Conservation (phyloP, 2,329 filamentous ascomycete genomes). For the Fusarium sp. region DNA sequence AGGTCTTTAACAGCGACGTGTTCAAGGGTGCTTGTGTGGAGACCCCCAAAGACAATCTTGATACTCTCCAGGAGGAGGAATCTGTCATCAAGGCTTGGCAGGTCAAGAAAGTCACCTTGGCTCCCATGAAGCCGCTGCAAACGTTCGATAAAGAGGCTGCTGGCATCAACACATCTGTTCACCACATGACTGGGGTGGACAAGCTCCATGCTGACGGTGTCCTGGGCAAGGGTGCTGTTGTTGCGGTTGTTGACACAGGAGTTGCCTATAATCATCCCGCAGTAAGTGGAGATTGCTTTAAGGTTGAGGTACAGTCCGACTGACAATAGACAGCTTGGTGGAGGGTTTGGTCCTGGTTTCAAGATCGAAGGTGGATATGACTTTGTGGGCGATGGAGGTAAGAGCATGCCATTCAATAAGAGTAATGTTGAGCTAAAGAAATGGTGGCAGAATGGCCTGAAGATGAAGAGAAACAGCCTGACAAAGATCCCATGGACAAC, state of each 20-base stretch:
- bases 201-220: not conserved
- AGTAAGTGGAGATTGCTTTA: not conserved
- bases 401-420: not conserved
- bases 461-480: conserved; percentile 21
- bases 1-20: not conserved
- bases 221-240: not conserved
- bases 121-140: not conserved
- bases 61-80: not conserved
- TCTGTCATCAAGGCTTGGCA: not conserved
- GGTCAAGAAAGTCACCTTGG: not conserved
- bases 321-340: conserved; percentile 32
- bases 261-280: not conserved
- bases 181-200: not conserved
- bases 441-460: conserved; percentile 6
- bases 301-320: not conserved
- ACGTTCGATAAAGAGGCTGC: not conserved
- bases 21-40: not conserved
- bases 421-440: not conserved
- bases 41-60: not conserved
- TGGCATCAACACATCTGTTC: not conserved
- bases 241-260: not conserved
- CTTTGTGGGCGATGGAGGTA: conserved; percentile 35
- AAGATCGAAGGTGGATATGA: conserved; percentile 44
- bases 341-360: conserved; percentile 40
- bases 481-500: conserved; percentile 47